Conservation (phyloP, 129 eudicot genomes). For the Oenanthe sinensis region DNA sequence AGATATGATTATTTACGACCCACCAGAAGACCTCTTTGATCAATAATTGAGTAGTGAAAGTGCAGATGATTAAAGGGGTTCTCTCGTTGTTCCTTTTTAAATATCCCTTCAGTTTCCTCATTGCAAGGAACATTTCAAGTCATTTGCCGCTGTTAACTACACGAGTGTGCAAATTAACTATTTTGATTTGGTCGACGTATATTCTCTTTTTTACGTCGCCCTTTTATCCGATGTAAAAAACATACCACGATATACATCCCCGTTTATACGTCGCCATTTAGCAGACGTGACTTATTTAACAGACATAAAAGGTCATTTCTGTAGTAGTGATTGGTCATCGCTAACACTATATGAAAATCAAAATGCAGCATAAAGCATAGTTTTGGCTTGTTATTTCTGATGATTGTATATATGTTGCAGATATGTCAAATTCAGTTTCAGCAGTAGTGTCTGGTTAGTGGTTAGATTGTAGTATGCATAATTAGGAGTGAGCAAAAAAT, state of each 20-base stretch:
- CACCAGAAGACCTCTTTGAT: constrained; percentile 73
- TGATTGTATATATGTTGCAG: neutral
- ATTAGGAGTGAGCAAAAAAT: too few species aligned
- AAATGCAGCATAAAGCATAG: neutral
- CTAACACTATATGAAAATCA: neutral
- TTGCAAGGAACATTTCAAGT: neutral
- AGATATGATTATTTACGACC: constrained; percentile 62
- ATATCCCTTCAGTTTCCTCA: neutral
- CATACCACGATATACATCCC: too few species aligned
- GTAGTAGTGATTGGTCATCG: neutral
- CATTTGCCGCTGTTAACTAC: neutral
- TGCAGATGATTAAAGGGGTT: constrained; percentile 22
- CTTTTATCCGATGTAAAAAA: too few species aligned
- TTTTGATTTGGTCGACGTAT: too few species aligned
- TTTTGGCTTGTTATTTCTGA: neutral
- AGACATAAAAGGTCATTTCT: too few species aligned
- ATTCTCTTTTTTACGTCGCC: too few species aligned
- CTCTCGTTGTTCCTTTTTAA: neutral
- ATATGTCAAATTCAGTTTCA: neutral
- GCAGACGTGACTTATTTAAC: too few species aligned
- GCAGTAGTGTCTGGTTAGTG: neutral
- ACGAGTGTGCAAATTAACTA: neutral
- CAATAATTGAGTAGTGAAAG: constrained; percentile 30
- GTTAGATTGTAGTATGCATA: neutral
- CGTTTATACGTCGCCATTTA: too few species aligned